Base-by-base conservation (phyloP, 179 eudicot species). In the Beta macrorhiza region DNA sequence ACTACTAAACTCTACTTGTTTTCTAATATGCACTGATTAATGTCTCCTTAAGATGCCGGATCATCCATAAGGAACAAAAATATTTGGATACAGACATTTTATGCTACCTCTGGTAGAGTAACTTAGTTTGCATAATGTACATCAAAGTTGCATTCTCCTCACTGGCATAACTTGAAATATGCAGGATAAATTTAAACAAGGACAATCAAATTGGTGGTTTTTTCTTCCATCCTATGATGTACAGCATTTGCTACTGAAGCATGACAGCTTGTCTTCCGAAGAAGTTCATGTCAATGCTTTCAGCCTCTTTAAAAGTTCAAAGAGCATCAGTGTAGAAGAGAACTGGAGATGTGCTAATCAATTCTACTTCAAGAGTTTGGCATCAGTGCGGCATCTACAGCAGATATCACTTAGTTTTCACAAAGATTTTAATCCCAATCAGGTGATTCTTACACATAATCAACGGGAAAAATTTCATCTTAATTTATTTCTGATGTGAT, bases 311-410 rank as follows among this genome's bases (percentile, higher is more conserved):
- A 85, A 82, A 81, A 76, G 82, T 76, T 80, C 79, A 32, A 78
- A 82, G 58, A n/a, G 5, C 77, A 83, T 68, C 68, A 82, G 73
- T 80, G 75, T 82, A 16, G 91, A 82, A 71, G 83, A 83, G 71
- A 89, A 78, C 42, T 91, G 97, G 98, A 88, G 80, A 83, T 80
- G 84, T 67, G 91, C 91, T 55, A 97, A 95, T 76, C 85, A 82
- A 71, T 90, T 86, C 87, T 95, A 93, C 87, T 97, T 94, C 84
- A 92, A 91, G 90, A 88, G 97, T 86, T 82, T 97, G 84, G 89
- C 91, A 47, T 94, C 97, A 42, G 85, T 90, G 71, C 83, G 88
- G 72, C 82, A 76, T 84, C 83, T 97, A 69, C 89, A 84, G 83
- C 91, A 90, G 78, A 87, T 91, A 75, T 90, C 95, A 81, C 83